Base-by-base conservation (phyloP, 305 asterid species). In the Fraxinus ornus region DNA sequence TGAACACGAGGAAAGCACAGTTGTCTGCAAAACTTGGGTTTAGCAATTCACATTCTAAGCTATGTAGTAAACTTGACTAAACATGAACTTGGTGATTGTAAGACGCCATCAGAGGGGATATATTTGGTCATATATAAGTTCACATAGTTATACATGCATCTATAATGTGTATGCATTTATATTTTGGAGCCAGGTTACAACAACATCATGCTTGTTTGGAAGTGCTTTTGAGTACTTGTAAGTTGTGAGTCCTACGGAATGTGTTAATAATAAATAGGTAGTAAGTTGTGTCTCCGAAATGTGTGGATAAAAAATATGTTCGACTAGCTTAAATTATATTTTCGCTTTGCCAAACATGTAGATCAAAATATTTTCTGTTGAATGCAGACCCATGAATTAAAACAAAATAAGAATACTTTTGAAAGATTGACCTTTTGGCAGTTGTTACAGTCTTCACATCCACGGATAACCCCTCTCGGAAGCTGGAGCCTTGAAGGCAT, bases 381-480 rank as follows among this genome's bases (percentile, higher is more conserved):
- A 28, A 68, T 28, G 75, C 75, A 12, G 37, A 28, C 22, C 37
- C 3, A 66, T 10, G n/a, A 10, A 24, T 26, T 24, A 28, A 70
- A 70, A 30, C 35, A 2, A 28, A 70, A 52, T 2, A 37, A 12
- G 26, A 70, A 41, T 62, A 52, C 22, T 62, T 75, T 70, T 74
- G 79, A 41, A 68, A 76, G 22, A 86, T 88, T 84, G 77, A 86
- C 97, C 97, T 86, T 91, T 85, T 90, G 95, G 87, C 95, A 90
- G 87, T 83, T 86, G 83, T 78, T 86, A 87, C 94, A 89, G 60
- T 82, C 82, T 88, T 90, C 93, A 86, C 95, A 93, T 70, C 94
- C 97, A 77, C 94, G 93, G 82, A 88, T 74, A 83, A 90, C 90
- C 84, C 97, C 97, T 88, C 88, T 91, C 2, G 95, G 92, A 57